Evolutionary conservation across 345 rosid species (phyloP), one percentile per base, ranked within the genome.

Genomic region (Brassica carinata): DNA sequence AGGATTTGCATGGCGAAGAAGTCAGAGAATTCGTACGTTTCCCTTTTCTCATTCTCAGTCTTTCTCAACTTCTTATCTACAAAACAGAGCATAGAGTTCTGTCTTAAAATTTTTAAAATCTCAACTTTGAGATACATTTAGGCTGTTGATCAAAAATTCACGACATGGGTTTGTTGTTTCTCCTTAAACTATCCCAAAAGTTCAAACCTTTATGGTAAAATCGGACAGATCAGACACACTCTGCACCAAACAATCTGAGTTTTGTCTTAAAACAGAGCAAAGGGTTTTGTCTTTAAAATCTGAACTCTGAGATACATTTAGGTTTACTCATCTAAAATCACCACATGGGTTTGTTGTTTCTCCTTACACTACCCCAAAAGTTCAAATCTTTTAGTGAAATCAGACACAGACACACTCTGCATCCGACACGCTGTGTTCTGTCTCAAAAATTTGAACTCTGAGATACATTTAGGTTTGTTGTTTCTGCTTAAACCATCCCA

Each of bases 1-100:
- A 95, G 81, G 94, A 93, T 69, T 83, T 95, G 84, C 98, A 95
- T 64, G 99, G 98, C 8, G 98, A 89, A 64, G 91, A 92, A 10
- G 88, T 95, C 83, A 85, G 90, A 83, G 98, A 93, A 85, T 91
- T 91, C 88, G 97, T 95, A 83, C 53, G 77, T 40, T 36, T 70
- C 72, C 72, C 27, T 31, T 33, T 7, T 10, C 2, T 18, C 33
- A 30, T 5, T 19, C 55, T 73, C 68, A 51, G 27, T 38, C 74
- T 38, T 40, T 66, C 30, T 31, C n/a, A 0, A 11, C 30, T 3
- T 11, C 6, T 51, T 65, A 7, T 0, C 18, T 14, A 0, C 8
- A 1, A 51, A 51, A 51, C 58, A 51, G 58, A 51, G 8, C 58
- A 51, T 51, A 14, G 17, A 51, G 18, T 51, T 14, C 6, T 51